Evolutionary conservation across 257 asterid species (phyloP), one percentile per base, ranked within the genome.

Genomic region (Jaltomata sinuosa): DNA sequence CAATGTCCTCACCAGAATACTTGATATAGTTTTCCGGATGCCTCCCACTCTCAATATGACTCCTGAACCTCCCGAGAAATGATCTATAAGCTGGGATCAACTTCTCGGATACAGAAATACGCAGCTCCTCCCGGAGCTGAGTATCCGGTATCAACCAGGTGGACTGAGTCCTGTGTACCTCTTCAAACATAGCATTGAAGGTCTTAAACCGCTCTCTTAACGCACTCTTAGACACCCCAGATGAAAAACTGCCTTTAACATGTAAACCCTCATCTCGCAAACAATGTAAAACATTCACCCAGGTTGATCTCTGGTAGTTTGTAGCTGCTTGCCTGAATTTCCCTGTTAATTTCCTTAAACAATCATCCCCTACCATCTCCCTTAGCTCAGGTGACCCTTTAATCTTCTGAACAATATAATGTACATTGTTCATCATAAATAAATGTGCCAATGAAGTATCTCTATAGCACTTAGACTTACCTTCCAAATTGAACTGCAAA

Each of bases 11-110:
- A 25, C 90, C 99, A 0, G 98, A 89, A 87, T 92, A 95, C 84
- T 93, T 95, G 88, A 95, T 95, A 88, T 94, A 95, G 83, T 94
- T 94, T 90, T 95, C 99, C 0, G 97, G 98, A 86, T 95, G 98
- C 88, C 91, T 91, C 83, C 97, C 98, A 68, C 96, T 94, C 91
- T 95, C 99, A 16, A 95, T 93, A 84, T 94, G 97, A 82, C 91
- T 91, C 90, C 97, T 94, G 88, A 88, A 94, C 80, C 97, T 91
- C 76, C 97, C 98, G 45, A 94, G 96, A 87, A 95, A 95, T 2
- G 98, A 94, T 59, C 97, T 87, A 83, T 95, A 95, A 21, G 98
- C 98, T 2, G 99, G 98, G 83, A 95, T 86, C 85, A 95, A 82
- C 89, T 80, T 86, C 87, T 94, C 96, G 0, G 96, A 91, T 76